Conservation (phyloP, 805 yeast genomes). For the Priceomyces haplophilus region DNA sequence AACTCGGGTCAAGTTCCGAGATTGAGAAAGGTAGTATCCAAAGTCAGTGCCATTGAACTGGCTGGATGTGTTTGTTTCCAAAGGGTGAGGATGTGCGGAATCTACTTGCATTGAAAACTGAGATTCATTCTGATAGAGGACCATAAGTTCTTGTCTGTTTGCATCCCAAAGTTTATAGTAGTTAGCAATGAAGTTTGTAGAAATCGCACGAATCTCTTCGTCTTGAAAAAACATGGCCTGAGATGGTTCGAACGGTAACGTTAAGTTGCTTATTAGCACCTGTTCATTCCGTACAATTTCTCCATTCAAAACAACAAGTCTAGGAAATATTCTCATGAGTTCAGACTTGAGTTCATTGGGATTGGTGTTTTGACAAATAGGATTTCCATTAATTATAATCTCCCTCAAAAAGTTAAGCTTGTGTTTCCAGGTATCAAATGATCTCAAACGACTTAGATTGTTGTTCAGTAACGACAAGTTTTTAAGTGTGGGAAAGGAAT, state of each 20-base stretch:
- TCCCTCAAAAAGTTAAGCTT: slow-evolving; percentile 75
- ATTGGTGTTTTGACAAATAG: slow-evolving; percentile 45
- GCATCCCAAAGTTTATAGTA: slow-evolving; percentile 80
- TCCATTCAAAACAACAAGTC: slow-evolving; percentile 75
- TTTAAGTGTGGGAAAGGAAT: slow-evolving; percentile 68
- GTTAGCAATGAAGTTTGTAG: slow-evolving; percentile 75
- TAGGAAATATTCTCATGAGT: slow-evolving; percentile 72
- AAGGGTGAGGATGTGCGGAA: slow-evolving; percentile 56
- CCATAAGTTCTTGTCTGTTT: slow-evolving; percentile 64
- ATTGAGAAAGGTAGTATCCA: slow-evolving; percentile 66
- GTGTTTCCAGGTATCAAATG: slow-evolving; percentile 72
- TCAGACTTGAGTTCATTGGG: slow-evolving; percentile 51
- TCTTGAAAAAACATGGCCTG: slow-evolving; percentile 81
- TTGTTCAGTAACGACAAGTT: slow-evolving; percentile 83
- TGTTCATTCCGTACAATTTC: slow-evolving; percentile 71
- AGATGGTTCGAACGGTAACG: slow-evolving; percentile 53
- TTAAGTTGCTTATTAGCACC: slow-evolving; percentile 49
- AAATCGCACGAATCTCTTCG: slow-evolving; percentile 60
- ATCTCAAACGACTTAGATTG: slow-evolving; percentile 53
- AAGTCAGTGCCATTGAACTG: slow-evolving; percentile 31
- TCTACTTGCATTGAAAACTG: slow-evolving; percentile 82
- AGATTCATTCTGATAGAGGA: slow-evolving; percentile 76
- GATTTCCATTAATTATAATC: slow-evolving; percentile 74
- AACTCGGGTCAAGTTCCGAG: slow-evolving; percentile 73
- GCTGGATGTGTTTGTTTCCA: slow-evolving; percentile 12